These are phyloP conservation scores for Fraxinus cuspidata DNA, from an alignment of 257 asterid genomes.

Conservation along the genomic window DNA sequence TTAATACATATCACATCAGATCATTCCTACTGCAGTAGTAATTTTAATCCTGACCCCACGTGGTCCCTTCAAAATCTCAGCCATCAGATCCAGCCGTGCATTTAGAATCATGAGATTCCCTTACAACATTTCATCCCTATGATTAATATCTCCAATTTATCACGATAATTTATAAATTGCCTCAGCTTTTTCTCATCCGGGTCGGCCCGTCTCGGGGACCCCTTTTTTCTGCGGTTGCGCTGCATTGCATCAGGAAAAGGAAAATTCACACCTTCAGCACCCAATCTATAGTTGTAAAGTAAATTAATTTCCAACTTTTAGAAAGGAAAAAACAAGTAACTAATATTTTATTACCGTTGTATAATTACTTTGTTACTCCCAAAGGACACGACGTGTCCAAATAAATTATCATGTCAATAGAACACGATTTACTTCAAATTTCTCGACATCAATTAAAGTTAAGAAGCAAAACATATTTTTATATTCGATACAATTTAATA, in stretches of 20 bases:
- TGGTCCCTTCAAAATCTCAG: constrained; percentile 44
- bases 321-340: background rate
- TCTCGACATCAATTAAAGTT: no score
- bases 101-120: constrained; percentile 51
- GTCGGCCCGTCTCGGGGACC: constrained; percentile 30
- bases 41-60: constrained; percentile 9
- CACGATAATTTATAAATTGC: background rate
- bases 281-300: background rate
- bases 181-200: constrained; percentile 20
- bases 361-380: background rate
- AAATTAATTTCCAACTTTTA: background rate
- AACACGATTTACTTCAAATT: background rate
- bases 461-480: no score
- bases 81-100: constrained; percentile 57
- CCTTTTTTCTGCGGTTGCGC: constrained; percentile 42
- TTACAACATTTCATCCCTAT: constrained; percentile 4
- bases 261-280: background rate
- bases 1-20: constrained; percentile 37
- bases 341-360: background rate
- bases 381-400: background rate
- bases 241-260: constrained; percentile 44
- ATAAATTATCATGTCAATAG: no score
- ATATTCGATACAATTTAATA: background rate
- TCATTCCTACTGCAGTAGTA: constrained; percentile 14
- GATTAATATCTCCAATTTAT: background rate